phyloP scores from a whole-genome alignment of 2,329 filamentous ascomycete species.

The Colletotrichum cordylinicola region DNA sequence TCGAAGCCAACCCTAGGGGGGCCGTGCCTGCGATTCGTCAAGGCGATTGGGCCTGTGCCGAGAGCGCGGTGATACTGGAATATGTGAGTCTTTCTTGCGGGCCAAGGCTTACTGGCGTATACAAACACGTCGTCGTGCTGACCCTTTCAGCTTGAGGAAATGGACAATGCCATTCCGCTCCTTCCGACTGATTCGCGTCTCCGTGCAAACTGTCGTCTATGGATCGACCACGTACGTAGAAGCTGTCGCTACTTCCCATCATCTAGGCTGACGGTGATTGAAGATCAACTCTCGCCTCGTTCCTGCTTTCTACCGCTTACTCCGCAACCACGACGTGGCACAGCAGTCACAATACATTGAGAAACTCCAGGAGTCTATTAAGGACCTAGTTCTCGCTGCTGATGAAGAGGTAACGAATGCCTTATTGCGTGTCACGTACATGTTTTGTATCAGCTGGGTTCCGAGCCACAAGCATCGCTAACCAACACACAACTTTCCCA shows the following conservation, averaged over 20 bases:
- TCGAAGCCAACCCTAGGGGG: slow-evolving; percentile 79
- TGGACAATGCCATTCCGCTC: slow-evolving; percentile 64
- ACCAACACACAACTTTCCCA: background rate
- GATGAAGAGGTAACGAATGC: slow-evolving; percentile 42
- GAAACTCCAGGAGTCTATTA: slow-evolving; percentile 70
- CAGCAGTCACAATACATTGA: slow-evolving; percentile 65
- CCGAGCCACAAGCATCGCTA: background rate
- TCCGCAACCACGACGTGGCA: slow-evolving; percentile 67
- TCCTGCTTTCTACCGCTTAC: slow-evolving; percentile 75
- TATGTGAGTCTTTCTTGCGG: slow-evolving; percentile 60
- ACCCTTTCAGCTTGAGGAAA: slow-evolving; percentile 70
- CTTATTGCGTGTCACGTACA: background rate
- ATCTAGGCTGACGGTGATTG: background rate
- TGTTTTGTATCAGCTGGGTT: background rate
- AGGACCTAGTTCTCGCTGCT: slow-evolving; percentile 51
- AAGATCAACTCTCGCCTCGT: slow-evolving; percentile 80
- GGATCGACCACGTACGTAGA: slow-evolving; percentile 73
- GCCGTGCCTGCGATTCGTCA: slow-evolving; percentile 79
- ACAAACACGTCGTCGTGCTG: background rate
- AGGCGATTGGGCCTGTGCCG: slow-evolving; percentile 82
- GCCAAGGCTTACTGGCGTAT: background rate
- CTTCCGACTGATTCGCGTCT: slow-evolving; percentile 70
- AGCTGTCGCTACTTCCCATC: background rate
- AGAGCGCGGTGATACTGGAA: slow-evolving; percentile 84
- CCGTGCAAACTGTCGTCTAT: slow-evolving; percentile 77